phyloP scores from a whole-genome alignment of 257 asterid genomes.

The Nicotiana paniculata region DNA sequence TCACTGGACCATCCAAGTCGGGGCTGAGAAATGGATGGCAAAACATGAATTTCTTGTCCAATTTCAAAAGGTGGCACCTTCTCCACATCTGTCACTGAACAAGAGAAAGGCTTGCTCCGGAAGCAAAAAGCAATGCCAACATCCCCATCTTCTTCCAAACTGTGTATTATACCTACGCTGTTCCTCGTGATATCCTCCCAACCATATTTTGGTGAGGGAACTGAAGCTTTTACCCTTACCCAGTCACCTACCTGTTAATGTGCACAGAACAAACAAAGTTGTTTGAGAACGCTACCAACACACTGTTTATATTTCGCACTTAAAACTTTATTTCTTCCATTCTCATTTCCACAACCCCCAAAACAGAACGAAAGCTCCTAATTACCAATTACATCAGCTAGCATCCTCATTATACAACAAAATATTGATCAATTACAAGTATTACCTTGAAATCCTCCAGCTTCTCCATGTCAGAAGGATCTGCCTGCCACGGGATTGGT shows the following conservation, averaged over 20 bases:
- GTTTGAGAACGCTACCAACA: not conserved
- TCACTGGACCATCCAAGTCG: conserved; percentile 98
- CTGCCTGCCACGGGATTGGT: conserved; percentile 98
- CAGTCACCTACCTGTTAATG: conserved; percentile 78
- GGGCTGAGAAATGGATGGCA: conserved; percentile 79
- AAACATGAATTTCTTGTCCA: conserved; percentile 78
- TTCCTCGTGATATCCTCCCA: conserved; percentile 91
- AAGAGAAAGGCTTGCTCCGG: conserved; percentile 79
- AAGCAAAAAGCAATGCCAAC: conserved; percentile 97
- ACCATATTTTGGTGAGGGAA: conserved; percentile 92
- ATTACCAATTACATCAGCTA: not conserved
- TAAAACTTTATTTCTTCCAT: not conserved
- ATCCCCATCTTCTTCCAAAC: conserved; percentile 97
- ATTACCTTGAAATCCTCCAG: conserved; percentile 90
- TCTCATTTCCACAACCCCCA: not conserved
- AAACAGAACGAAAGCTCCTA: not conserved
- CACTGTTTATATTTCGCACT: not conserved
- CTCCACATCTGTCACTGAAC: conserved; percentile 94
- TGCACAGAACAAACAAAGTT: not conserved
- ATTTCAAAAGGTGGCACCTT: conserved; percentile 80
- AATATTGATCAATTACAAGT: not conserved
- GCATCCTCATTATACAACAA: conserved; percentile 2
- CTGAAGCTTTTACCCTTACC: conserved; percentile 91
- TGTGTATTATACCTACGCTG: conserved; percentile 83
- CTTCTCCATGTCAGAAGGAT: conserved; percentile 99